Percentiles rank a stretch among this genome's conserved stretches.
Evolutionary conservation across 176 grass and related monocot genomes (phyloP).

Genomic region (Triticum aestivum): DNA sequence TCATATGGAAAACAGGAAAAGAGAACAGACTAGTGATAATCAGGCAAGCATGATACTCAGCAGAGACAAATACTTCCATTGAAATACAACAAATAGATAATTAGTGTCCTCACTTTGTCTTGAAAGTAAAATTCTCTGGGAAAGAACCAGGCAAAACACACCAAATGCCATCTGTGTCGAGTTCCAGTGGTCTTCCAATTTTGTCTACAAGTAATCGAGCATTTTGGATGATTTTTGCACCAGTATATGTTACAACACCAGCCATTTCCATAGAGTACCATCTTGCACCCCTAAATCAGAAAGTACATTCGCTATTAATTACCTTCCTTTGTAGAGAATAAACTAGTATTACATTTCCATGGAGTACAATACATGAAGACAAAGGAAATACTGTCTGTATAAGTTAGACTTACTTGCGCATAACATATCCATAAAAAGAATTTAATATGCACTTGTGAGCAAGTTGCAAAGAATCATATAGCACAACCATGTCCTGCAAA

Average conservation of each 20-base stretch:
- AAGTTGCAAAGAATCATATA: constrained; percentile 97
- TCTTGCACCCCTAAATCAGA: constrained; percentile 84
- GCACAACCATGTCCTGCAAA: constrained; percentile 96
- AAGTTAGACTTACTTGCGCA: constrained; percentile 86
- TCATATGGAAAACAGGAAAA: background rate
- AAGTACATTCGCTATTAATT: constrained; percentile 21
- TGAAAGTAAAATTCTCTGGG: constrained; percentile 96
- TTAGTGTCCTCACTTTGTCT: constrained; percentile 61
- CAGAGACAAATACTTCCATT: background rate
- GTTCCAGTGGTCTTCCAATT: constrained; percentile 93
- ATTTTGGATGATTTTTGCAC: constrained; percentile 98
- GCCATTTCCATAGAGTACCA: constrained; percentile 99
- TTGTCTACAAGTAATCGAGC: constrained; percentile 91
- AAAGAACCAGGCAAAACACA: constrained; percentile 96
- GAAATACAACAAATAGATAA: constrained; percentile 14
- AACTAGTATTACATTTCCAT: background rate
- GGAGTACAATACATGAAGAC: constrained; percentile 8
- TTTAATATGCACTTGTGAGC: constrained; percentile 99
- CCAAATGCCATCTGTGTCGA: constrained; percentile 99
- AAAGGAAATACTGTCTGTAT: constrained; percentile 14
- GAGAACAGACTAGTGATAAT: background rate
- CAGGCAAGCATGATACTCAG: background rate
- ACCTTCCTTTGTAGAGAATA: background rate
- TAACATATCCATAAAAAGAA: constrained; percentile 99
- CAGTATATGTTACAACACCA: constrained; percentile 98